phyloP scores from a whole-genome alignment of 2,329 filamentous ascomycete genomes.

The Xylariaceae sp. region DNA sequence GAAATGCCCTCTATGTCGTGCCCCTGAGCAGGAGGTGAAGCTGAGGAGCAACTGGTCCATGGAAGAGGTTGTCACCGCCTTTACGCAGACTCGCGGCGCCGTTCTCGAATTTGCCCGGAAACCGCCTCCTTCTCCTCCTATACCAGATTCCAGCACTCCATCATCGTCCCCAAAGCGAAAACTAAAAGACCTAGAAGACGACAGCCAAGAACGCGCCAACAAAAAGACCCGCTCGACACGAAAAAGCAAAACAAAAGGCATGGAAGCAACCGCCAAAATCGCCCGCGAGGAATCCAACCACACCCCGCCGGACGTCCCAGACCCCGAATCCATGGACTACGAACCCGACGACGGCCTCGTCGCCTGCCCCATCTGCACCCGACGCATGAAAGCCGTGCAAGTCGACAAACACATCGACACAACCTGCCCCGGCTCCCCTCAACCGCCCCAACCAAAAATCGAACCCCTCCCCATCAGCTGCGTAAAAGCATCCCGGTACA shows the following conservation, averaged over 20 bases:
- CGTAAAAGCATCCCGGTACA: conserved; percentile 3
- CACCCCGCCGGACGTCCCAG: neutral
- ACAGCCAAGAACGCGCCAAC: conserved; percentile 28
- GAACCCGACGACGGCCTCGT: conserved; percentile 67
- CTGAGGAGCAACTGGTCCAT: conserved; percentile 79
- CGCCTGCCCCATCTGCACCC: conserved; percentile 74
- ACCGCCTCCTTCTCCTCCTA: conserved; percentile 23
- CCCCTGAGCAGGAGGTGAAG: conserved; percentile 74
- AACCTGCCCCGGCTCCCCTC: conserved; percentile 39
- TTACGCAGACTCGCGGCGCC: conserved; percentile 57
- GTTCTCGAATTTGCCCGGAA: conserved; percentile 60
- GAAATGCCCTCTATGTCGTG: conserved; percentile 80
- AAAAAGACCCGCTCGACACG: conserved; percentile 51
- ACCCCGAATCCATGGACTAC: conserved; percentile 16
- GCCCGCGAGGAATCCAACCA: conserved; percentile 32
- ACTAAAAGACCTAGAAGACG: conserved; percentile 32
- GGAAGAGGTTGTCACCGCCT: conserved; percentile 77
- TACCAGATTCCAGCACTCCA: conserved; percentile 15
- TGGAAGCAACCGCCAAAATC: conserved; percentile 36
- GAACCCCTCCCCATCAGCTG: conserved; percentile 24
- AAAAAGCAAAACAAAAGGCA: conserved; percentile 40
- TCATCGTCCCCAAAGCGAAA: conserved; percentile 48
- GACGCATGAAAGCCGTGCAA: conserved; percentile 70
- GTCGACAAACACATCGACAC: conserved; percentile 79
- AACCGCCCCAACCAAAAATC: conserved; percentile 13